Percentiles rank a stretch among this genome's conserved stretches.
phyloP scores from a whole-genome alignment of 1,139 yeast genomes.

The Lodderomyces margitis region DNA sequence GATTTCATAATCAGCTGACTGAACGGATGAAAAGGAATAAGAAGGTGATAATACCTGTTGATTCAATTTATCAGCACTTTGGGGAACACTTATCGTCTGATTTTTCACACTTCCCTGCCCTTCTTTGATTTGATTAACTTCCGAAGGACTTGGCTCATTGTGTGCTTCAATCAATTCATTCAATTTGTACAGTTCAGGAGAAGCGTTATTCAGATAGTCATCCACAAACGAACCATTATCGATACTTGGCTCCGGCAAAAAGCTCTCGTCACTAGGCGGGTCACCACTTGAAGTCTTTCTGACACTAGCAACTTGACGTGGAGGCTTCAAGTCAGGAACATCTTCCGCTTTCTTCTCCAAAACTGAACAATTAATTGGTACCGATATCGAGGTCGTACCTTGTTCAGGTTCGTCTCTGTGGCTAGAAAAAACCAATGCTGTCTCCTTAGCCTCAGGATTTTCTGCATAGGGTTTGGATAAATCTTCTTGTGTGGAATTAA shows the following conservation, averaged over 20 bases:
- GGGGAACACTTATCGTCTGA: not conserved
- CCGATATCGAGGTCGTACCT: not conserved
- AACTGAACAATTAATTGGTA: not conserved
- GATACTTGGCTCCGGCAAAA: conserved; percentile 15
- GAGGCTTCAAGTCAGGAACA: not conserved
- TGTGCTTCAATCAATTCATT: conserved; percentile 8
- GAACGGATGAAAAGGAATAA: not conserved
- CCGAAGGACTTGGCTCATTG: conserved; percentile 1
- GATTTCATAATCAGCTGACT: conserved; percentile 2
- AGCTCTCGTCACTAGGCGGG: conserved; percentile 7
- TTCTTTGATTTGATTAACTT: not conserved
- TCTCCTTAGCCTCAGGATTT: not conserved
- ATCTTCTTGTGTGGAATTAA: conserved; percentile 1
- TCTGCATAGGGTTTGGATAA: not conserved
- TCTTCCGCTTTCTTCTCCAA: not conserved
- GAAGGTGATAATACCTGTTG: conserved; percentile 1
- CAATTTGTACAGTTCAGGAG: conserved; percentile 11
- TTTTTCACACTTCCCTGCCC: not conserved
- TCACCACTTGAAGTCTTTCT: not conserved
- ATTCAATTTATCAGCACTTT: not conserved
- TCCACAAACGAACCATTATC: conserved; percentile 15
- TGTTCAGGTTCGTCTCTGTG: not conserved
- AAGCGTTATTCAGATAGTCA: conserved; percentile 11
- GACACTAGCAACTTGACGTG: not conserved
- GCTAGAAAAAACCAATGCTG: not conserved